Base-by-base conservation (phyloP, 2,329 filamentous ascomycete species). In the Fusarium burgessii region DNA sequence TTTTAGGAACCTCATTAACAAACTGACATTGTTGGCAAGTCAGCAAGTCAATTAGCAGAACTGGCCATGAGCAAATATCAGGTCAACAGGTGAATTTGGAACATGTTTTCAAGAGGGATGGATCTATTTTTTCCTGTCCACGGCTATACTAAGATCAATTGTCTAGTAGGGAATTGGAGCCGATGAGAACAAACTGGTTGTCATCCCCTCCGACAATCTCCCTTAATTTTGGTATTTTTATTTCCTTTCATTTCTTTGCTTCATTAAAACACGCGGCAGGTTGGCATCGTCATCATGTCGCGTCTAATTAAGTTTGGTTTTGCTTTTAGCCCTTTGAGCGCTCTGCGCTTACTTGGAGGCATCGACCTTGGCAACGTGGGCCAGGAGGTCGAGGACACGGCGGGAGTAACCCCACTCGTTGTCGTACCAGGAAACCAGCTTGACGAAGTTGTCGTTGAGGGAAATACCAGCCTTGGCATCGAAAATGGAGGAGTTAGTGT, bases 371-470 rank as follows among this genome's bases (percentile, higher is more conserved):
- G 92, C 87, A 79, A 95, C 89, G 88, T 94, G 92, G 85, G 88
- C 87, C 82, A 90, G 82, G 79, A 96, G 92, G 86, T 96, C 93
- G 77, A 95, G 87, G 80, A 95, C 93, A 90, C 93, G 96, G 88
- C 95, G 95, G 84, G 93, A 97, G 92, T 99, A 98, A 81, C 95
- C 96, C 94, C 95, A 98, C 91, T 98, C 95, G 90, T 98, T 98
- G 90, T 97, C 94, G 87, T 97, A 97, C 96, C 95, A 98, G 80
- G 91, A 91, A 83, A 98, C 92, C 72, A 99, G 90, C 93, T 99
- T 99, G 90, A 97, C 91, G 84, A 98, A 98, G 91, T 98, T 95
- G 81, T 94, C 86, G 91, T 98, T 99, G 79, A 99, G 92, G 76
- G 95, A 93, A 86, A 99, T 98, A 90, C 96, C 96, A 70, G 96